phyloP scores from a whole-genome alignment of 2,329 filamentous ascomycete species.

The Microascus cirrosus region DNA sequence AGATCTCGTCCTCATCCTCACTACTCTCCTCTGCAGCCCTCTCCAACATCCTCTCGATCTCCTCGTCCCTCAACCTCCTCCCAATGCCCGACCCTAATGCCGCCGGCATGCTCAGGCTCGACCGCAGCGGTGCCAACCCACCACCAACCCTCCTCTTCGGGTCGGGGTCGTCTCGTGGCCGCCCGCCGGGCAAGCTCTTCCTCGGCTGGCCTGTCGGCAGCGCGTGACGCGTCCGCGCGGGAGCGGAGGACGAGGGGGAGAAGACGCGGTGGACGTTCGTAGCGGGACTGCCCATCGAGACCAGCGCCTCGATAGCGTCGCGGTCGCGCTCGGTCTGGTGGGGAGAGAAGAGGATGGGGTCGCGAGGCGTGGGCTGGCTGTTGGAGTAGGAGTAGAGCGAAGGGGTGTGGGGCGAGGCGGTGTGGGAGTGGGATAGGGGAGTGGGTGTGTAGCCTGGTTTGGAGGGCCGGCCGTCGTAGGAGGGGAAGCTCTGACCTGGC shows the following conservation, averaged over 20 bases:
- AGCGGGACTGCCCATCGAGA: constrained; percentile 73
- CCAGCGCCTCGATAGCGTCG: constrained; percentile 67
- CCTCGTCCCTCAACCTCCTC: constrained; percentile 32
- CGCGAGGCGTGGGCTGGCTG: constrained; percentile 24
- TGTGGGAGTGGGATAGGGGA: constrained; percentile 36
- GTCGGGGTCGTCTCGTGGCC: constrained; percentile 24
- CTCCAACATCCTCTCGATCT: constrained; percentile 49
- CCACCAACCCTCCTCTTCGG: constrained; percentile 30
- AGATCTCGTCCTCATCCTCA: constrained; percentile 49
- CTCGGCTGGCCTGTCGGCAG: constrained; percentile 37
- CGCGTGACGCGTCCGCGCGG: constrained; percentile 16
- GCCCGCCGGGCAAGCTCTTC: constrained; percentile 38
- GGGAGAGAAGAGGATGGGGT: constrained; percentile 53
- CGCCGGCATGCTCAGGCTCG: constrained; percentile 34
- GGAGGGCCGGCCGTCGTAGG: constrained; percentile 20
- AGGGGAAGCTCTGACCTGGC: constrained; percentile 27
- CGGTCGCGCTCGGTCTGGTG: constrained; percentile 64
- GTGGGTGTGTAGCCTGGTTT: constrained; percentile 36
- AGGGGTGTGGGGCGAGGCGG: constrained; percentile 27
- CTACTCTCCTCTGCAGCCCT: constrained; percentile 33
- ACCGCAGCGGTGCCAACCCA: constrained; percentile 19
- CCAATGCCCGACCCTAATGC: constrained; percentile 25
- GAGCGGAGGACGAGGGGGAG: constrained; percentile 19
- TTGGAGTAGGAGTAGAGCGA: constrained; percentile 19
- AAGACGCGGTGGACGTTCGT: constrained; percentile 54